Percentiles rank a stretch among this genome's conserved stretches.
phyloP scores from a whole-genome alignment of 306 rosid genomes.

The Quercus parvula region DNA sequence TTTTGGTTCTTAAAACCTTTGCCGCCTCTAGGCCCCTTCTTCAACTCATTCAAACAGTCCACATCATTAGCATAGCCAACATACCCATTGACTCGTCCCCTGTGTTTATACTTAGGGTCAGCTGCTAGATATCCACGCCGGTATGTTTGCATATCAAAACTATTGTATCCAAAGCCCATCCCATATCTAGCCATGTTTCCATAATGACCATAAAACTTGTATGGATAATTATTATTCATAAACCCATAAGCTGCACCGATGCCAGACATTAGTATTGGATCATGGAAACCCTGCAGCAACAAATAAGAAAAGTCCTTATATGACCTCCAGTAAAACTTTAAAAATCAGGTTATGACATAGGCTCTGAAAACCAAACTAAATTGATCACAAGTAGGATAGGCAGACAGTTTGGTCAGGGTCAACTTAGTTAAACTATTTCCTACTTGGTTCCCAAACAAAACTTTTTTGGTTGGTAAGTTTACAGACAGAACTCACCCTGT shows the following conservation, averaged over 20 bases:
- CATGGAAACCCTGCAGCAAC: conserved; percentile 68
- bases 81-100: conserved; percentile 48
- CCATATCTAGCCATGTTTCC: conserved; percentile 72
- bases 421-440: no score
- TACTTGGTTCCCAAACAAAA: no score
- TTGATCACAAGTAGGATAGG: no score
- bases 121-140: conserved; percentile 81
- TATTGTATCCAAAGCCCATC: conserved; percentile 76
- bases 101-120: conserved; percentile 71
- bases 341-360: no score
- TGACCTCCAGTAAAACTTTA: neutral
- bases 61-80: conserved; percentile 81
- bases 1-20: conserved; percentile 72
- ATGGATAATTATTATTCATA: conserved; percentile 69
- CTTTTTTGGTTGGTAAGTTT: no score
- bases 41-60: conserved; percentile 88
- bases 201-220: conserved; percentile 69
- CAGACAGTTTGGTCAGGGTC: no score
- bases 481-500: no score
- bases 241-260: conserved; percentile 58
- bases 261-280: conserved; percentile 79
- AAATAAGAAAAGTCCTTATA: neutral
- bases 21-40: conserved; percentile 90
- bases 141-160: conserved; percentile 68
- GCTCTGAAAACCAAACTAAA: no score